Evolutionary conservation across 108 stramenopile species (phyloP).

Genomic region (Aurantiochytrium sp.): DNA sequence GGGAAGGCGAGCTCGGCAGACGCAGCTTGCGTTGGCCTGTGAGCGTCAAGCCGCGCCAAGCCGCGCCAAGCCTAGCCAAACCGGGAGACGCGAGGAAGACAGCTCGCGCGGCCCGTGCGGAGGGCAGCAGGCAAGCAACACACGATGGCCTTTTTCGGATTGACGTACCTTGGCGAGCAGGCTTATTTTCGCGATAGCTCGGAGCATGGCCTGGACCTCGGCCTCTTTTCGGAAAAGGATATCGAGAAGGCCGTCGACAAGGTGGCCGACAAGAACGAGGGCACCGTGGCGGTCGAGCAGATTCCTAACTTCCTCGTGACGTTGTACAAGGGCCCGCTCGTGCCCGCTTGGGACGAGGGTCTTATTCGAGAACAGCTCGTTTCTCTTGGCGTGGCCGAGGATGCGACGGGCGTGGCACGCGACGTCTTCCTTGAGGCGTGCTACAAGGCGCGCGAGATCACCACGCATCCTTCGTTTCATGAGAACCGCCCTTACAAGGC

Average conservation of each 20-base stretch:
- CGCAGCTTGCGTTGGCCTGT: too few species aligned
- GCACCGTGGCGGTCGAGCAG: neutral
- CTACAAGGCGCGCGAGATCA: neutral
- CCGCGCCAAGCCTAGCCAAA: too few species aligned
- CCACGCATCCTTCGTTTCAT: neutral
- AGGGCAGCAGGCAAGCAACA: neutral
- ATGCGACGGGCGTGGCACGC: neutral
- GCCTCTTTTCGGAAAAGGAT: neutral
- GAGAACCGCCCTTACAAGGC: neutral
- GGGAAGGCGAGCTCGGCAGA: too few species aligned
- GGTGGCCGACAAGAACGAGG: neutral
- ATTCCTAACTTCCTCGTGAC: neutral
- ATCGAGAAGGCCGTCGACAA: neutral
- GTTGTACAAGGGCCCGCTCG: neutral
- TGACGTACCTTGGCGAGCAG: constrained; percentile 12
- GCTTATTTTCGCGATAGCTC: constrained; percentile 10
- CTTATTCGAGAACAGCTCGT: neutral
- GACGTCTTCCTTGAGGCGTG: neutral
- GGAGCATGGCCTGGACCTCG: neutral
- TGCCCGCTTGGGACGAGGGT: neutral
- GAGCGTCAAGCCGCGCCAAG: too few species aligned
- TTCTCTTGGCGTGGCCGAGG: neutral
- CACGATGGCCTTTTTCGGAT: constrained; percentile 11
- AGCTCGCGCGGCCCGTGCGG: too few species aligned
- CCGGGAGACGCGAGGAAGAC: too few species aligned